These are phyloP conservation scores for Isabelozyma rhagii DNA, from an alignment of 805 yeast genomes.

Conservation along the genomic window DNA sequence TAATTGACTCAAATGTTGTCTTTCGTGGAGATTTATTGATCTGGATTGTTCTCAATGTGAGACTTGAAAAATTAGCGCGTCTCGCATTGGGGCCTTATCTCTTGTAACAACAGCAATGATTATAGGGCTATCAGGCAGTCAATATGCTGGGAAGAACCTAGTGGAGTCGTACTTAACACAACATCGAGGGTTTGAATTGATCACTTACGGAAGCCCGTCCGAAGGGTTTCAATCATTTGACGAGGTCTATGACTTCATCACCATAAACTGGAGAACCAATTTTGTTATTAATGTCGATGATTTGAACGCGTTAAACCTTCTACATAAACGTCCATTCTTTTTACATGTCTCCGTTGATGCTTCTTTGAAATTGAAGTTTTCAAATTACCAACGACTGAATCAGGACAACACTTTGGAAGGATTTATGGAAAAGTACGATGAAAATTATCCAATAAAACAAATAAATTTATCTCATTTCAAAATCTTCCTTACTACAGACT, in stretches of 20 bases:
- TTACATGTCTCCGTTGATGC: slow-evolving; percentile 78
- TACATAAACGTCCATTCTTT: slow-evolving; percentile 77
- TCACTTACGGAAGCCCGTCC: slow-evolving; percentile 7
- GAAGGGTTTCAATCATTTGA: slow-evolving; percentile 35
- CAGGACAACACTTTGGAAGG: slow-evolving; percentile 20
- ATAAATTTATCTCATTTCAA: slow-evolving; percentile 53
- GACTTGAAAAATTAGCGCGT: not conserved
- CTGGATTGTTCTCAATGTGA: not conserved
- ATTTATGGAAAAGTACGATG: slow-evolving; percentile 36
- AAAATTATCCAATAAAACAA: slow-evolving; percentile 54
- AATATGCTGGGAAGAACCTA: slow-evolving; percentile 64
- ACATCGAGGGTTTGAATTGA: slow-evolving; percentile 48
- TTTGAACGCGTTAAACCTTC: slow-evolving; percentile 38
- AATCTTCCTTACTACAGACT: slow-evolving; percentile 36
- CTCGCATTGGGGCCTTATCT: not conserved
- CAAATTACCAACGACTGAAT: slow-evolving; percentile 4
- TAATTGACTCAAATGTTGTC: too few relatives aligned
- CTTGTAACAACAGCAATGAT: slow-evolving; percentile 44
- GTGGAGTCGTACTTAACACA: slow-evolving; percentile 53
- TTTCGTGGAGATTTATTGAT: not conserved
- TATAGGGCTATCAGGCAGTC: slow-evolving; percentile 71
- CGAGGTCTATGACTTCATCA: slow-evolving; percentile 57
- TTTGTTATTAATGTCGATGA: slow-evolving; percentile 56
- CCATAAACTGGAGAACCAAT: slow-evolving; percentile 61
- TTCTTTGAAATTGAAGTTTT: slow-evolving; percentile 50